Percentiles rank a stretch among this genome's conserved stretches.
Conservation (phyloP, 2,329 filamentous ascomycete genomes). For the Penicillium nordicum region DNA sequence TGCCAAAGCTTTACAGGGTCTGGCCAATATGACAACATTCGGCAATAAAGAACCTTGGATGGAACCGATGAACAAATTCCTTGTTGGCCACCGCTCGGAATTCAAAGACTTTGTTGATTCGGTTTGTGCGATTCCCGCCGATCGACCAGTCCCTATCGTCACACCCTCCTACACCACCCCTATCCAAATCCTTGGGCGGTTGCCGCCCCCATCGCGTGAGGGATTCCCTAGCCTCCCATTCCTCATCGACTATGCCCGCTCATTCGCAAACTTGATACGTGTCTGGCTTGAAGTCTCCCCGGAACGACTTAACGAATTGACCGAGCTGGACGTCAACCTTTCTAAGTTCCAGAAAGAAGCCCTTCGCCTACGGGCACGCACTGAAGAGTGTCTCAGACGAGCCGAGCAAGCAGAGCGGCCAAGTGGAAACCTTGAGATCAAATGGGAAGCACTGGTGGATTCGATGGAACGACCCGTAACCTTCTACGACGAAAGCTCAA, state of each 20-base stretch:
- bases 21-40: slow-evolving; percentile 87
- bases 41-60: slow-evolving; percentile 98
- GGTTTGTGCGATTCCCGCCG: slow-evolving; percentile 76
- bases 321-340: slow-evolving; percentile 39
- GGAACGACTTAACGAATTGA: slow-evolving; percentile 37
- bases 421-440: slow-evolving; percentile 44
- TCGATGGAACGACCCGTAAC: slow-evolving; percentile 46
- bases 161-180: slow-evolving; percentile 90
- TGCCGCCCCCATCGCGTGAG: slow-evolving; percentile 77
- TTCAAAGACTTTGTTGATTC: slow-evolving; percentile 86
- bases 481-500: slow-evolving; percentile 41
- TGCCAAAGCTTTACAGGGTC: slow-evolving; percentile 84
- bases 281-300: slow-evolving; percentile 45
- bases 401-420: slow-evolving; percentile 50
- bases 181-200: slow-evolving; percentile 77
- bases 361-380: slow-evolving; percentile 41
- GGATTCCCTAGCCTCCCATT: slow-evolving; percentile 92
- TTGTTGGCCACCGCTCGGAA: slow-evolving; percentile 68
- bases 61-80: slow-evolving; percentile 94
- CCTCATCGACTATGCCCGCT: slow-evolving; percentile 82
- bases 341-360: slow-evolving; percentile 45
- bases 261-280: slow-evolving; percentile 77
- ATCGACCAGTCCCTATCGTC: slow-evolving; percentile 61
- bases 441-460: slow-evolving; percentile 50
- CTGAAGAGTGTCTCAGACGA: slow-evolving; percentile 44